Evolutionary conservation across 306 rosid genomes (phyloP).

Genomic region (Cyamopsis tetragonoloba): DNA sequence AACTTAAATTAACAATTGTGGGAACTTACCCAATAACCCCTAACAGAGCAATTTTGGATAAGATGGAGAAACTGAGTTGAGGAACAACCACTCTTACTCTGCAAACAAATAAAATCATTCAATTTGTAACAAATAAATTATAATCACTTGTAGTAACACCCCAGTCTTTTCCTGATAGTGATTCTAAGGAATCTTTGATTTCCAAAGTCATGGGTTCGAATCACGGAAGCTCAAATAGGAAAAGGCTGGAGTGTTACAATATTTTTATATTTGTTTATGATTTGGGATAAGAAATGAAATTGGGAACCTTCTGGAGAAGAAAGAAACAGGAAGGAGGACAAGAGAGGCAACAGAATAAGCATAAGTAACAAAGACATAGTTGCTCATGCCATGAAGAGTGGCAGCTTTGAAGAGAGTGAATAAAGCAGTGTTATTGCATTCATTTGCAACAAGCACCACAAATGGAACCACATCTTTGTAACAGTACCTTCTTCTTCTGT

Average conservation of each 20-base stretch:
- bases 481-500: conserved; percentile 33
- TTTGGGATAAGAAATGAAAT: background rate
- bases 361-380: conserved; percentile 71
- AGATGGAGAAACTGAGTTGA: conserved; percentile 55
- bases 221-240: too few species aligned
- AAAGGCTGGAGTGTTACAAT: too few species aligned
- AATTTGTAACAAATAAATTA: too few species aligned
- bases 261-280: background rate
- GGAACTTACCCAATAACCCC: conserved; percentile 62
- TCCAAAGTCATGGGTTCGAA: too few species aligned
- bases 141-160: too few species aligned
- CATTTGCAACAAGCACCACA: conserved; percentile 57
- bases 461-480: conserved; percentile 54
- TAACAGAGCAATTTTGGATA: conserved; percentile 56
- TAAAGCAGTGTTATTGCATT: conserved; percentile 61
- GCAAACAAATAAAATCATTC: conserved; percentile 8
- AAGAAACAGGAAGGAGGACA: conserved; percentile 60
- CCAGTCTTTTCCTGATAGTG: too few species aligned
- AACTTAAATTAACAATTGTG: background rate
- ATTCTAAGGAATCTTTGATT: too few species aligned
- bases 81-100: conserved; percentile 74
- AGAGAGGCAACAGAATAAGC: conserved; percentile 64
- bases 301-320: conserved; percentile 54
- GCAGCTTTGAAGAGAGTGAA: conserved; percentile 88
- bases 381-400: conserved; percentile 64